A percentile compares a stretch with the other conserved stretches of the same genome.
These are phyloP conservation scores for Mycena galericulata DNA, from an alignment of 768 basidiomycete genomes.

Conservation along the genomic window DNA sequence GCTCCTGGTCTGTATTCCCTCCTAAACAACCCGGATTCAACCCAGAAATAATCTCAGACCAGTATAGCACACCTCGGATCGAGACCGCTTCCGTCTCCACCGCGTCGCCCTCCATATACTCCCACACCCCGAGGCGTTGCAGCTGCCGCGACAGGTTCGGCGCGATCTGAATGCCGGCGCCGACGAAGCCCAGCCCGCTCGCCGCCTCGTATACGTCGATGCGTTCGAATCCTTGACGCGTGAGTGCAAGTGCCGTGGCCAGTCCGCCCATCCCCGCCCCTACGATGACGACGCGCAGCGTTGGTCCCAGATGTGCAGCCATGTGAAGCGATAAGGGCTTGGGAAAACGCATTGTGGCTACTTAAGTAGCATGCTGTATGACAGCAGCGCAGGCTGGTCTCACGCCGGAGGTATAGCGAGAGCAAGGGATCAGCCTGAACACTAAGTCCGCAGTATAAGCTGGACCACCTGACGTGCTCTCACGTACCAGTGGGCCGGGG, in stretches of 20 bases:
- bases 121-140: conserved; percentile 42
- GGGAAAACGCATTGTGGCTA: too few species aligned
- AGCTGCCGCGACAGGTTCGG: conserved; percentile 49
- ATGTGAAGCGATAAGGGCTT: background rate
- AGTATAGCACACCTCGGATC: conserved; percentile 39
- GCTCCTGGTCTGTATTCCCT: conserved; percentile 43
- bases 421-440: background rate
- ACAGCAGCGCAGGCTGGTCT: background rate
- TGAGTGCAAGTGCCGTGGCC: conserved; percentile 45
- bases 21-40: conserved; percentile 22
- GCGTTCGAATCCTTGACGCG: conserved; percentile 44
- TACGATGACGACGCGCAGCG: conserved; percentile 33
- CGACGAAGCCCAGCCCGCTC: conserved; percentile 47
- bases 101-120: conserved; percentile 41
- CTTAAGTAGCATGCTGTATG: background rate
- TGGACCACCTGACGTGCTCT: background rate
- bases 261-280: conserved; percentile 44
- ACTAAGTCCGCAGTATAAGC: too few species aligned
- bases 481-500: background rate
- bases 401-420: background rate
- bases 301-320: background rate
- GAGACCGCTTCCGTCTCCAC: conserved; percentile 42
- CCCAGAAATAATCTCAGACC: too few species aligned
- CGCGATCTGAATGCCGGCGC: conserved; percentile 51
- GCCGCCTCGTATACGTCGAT: conserved; percentile 47